Evolutionary conservation across 2,329 filamentous ascomycete genomes (phyloP).

Genomic region (Ophiostoma sp.): DNA sequence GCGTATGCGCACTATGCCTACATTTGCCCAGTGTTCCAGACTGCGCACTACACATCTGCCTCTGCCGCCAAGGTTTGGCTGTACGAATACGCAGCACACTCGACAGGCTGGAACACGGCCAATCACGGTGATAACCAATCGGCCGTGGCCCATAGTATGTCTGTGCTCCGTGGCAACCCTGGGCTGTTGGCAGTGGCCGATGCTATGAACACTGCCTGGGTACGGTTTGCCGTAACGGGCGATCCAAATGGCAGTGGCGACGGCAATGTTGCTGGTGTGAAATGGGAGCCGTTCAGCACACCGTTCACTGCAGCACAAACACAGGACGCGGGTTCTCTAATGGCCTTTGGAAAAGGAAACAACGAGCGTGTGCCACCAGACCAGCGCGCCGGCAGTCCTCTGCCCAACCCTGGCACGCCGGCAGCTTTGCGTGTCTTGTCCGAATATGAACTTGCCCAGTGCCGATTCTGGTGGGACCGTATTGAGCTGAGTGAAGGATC

Average conservation of each 20-base stretch:
- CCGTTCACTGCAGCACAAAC: constrained; percentile 33
- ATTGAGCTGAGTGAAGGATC: constrained; percentile 44
- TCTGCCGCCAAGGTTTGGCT: constrained; percentile 41
- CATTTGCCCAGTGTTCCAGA: constrained; percentile 58
- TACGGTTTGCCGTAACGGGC: constrained; percentile 33
- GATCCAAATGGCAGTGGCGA: constrained; percentile 13
- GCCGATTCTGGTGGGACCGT: constrained; percentile 57
- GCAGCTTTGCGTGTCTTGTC: constrained; percentile 42
- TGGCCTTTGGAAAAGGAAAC: constrained; percentile 56
- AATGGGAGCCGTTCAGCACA: constrained; percentile 39
- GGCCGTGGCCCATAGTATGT: constrained; percentile 42
- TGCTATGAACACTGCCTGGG: constrained; percentile 44
- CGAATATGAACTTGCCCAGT: constrained; percentile 44
- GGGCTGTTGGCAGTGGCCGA: constrained; percentile 39
- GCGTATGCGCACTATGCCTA: constrained; percentile 62
- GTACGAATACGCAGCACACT: constrained; percentile 54
- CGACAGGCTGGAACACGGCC: constrained; percentile 35
- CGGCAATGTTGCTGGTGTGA: constrained; percentile 32
- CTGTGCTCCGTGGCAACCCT: constrained; percentile 31
- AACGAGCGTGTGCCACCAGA: constrained; percentile 42
- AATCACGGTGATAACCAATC: constrained; percentile 46
- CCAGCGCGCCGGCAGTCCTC: constrained; percentile 25
- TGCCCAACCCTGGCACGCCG: constrained; percentile 40
- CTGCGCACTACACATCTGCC: constrained; percentile 43
- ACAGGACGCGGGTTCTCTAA: constrained; percentile 19